phyloP scores from a whole-genome alignment of 179 eudicot species.

The Heliamphora pulchella region DNA sequence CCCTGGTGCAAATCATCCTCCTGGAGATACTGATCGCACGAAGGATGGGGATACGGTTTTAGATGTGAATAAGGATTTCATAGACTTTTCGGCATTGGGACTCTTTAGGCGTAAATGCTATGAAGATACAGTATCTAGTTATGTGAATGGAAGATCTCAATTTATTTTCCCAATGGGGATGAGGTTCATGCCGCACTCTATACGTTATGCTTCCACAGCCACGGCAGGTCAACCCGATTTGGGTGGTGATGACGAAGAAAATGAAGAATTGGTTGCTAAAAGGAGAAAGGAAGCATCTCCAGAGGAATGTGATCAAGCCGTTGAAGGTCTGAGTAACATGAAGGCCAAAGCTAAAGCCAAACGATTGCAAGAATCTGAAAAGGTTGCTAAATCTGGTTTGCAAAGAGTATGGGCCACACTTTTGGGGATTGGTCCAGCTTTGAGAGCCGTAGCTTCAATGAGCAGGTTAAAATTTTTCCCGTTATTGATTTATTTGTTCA shows the following conservation, averaged over 20 bases:
- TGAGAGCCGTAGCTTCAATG: constrained; percentile 72
- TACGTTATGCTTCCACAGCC: constrained; percentile 52
- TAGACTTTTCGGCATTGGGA: constrained; percentile 35
- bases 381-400: constrained; percentile 32
- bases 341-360: constrained; percentile 74
- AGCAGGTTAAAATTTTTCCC: constrained; percentile 43
- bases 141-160: constrained; percentile 26
- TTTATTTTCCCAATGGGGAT: constrained; percentile 23
- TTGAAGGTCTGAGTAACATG: constrained; percentile 59
- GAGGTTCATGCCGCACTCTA: constrained; percentile 29
- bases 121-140: constrained; percentile 14
- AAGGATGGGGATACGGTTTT: constrained; percentile 21
- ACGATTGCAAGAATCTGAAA: constrained; percentile 43
- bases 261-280: constrained; percentile 42
- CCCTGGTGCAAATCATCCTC: constrained; percentile 28
- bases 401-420: constrained; percentile 45
- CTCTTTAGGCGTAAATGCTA: constrained; percentile 23
- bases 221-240: constrained; percentile 53
- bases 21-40: constrained; percentile 20
- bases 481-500: constrained; percentile 1
- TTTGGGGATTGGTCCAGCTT: constrained; percentile 71
- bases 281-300: constrained; percentile 77
- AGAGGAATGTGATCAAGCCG: constrained; percentile 87
- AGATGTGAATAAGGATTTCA: constrained; percentile 18
- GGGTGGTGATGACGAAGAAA: constrained; percentile 52